Evolutionary conservation across 495 filamentous ascomycete species (phyloP).

Genomic region (Penicillium cataractarum): DNA sequence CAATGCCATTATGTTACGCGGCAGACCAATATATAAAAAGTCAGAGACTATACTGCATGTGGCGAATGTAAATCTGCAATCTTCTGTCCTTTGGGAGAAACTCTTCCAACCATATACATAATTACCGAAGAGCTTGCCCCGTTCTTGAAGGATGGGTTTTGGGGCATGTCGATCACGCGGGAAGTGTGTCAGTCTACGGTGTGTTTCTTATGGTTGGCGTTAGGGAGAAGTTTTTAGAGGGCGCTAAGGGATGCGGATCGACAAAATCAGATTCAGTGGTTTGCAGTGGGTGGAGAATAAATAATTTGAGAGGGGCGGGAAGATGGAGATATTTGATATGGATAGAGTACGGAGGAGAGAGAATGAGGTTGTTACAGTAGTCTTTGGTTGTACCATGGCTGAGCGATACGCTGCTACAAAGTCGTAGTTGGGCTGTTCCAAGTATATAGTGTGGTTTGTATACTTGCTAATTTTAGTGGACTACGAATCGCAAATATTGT

Average conservation of each 20-base stretch:
- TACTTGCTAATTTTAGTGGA: too few species aligned
- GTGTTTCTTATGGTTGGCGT: conserved; percentile 1
- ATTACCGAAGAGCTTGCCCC: too few species aligned
- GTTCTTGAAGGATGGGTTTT: conserved; percentile 10
- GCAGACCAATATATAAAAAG: background rate
- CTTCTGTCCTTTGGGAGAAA: too few species aligned
- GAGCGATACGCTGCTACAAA: too few species aligned
- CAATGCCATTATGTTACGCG: background rate
- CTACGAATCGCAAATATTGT: too few species aligned
- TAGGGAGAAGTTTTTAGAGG: background rate
- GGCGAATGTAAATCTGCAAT: background rate
- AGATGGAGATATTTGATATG: conserved; percentile 4
- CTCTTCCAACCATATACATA: too few species aligned
- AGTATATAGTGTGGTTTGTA: too few species aligned
- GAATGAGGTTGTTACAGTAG: background rate
- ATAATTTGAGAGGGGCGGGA: background rate
- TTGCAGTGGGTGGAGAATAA: conserved; percentile 18
- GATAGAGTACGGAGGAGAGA: background rate
- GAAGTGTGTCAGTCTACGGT: conserved; percentile 24
- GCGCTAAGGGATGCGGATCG: conserved; percentile 31
- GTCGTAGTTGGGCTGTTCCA: too few species aligned
- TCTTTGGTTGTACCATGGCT: background rate
- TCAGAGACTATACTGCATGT: background rate
- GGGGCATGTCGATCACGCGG: conserved; percentile 45
- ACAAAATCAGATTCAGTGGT: conserved; percentile 22